Base-by-base conservation (phyloP, 768 basidiomycete genomes). In the Pisolithus marmoratus region DNA sequence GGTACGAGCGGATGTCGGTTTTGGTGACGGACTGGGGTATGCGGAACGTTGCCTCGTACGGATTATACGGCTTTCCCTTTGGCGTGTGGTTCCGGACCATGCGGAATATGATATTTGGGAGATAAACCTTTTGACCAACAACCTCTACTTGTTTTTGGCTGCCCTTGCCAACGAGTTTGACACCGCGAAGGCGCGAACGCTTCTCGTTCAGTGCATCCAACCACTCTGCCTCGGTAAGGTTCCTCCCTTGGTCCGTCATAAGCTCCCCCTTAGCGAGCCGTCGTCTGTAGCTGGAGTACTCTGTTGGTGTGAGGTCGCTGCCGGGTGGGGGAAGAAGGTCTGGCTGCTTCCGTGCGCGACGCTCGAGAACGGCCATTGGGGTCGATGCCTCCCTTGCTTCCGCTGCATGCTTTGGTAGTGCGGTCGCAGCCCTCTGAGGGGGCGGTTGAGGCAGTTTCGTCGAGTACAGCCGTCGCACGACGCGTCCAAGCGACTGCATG, bases 41-140 rank as follows among this genome's bases (percentile, higher is more conserved):
- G 50, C 91, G 89, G 74, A 97, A 95, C 3, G 94, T 97, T 8
- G 93, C 94, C 67, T 93, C 87, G 73, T 87, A 93, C 1, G 94
- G 93, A 55, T 97, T 94, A 75, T 97, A 97, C 1, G 91, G 76
- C 58, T 87, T 73, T 1, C 86, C 89, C 3, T 71, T 68, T 0
- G 78, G 83, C 0, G 91, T 93, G 58, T 85, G 72, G 66, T 97
- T 97, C 22, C 90, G 83, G 41, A 94, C 83, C 51, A 97, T 76
- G 51, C 80, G 79, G 69, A 95, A 85, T 54, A 88, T 68, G 64
- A 87, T 76, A 68, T 97, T 95, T 38, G 94, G 94, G 36, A 97
- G 84, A 72, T 93, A 96, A 22, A 96, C 76, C 56, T 82, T 83
- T 60, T 87, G 83, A 49, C 89, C 94, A 50, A 91, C 78, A 49